Percentiles rank a stretch among this genome's conserved stretches.
Conservation (phyloP, 257 asterid species). For the Prunella vulgaris region DNA sequence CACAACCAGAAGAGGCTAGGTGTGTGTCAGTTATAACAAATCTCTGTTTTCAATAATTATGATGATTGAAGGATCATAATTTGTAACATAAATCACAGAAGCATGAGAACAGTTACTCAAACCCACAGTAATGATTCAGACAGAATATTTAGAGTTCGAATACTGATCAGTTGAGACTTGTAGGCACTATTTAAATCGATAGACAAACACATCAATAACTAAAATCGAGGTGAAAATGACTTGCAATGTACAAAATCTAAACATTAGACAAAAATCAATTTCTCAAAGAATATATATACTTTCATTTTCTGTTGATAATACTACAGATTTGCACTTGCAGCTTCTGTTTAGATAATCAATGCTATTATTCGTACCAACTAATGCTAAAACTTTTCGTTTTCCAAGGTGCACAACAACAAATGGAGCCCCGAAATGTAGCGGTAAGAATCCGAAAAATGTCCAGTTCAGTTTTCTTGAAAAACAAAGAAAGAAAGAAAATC, state of each 20-base stretch:
- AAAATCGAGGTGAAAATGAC: too few relatives aligned
- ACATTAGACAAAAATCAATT: neutral
- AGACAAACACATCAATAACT: neutral
- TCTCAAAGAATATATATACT: neutral
- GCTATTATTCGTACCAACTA: neutral
- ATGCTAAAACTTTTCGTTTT: conserved; percentile 15
- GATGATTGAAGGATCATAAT: neutral
- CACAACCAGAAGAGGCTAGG: conserved; percentile 62
- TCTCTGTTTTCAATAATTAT: neutral
- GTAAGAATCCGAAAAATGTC: conserved; percentile 35
- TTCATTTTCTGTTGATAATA: neutral
- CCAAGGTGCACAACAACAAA: conserved; percentile 40
- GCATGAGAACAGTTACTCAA: neutral
- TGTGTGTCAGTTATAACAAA: conserved; percentile 10
- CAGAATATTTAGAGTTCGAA: neutral
- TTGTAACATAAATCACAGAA: neutral
- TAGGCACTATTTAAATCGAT: neutral
- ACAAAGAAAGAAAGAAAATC: neutral
- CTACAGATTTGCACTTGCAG: neutral
- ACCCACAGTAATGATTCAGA: neutral
- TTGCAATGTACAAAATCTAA: neutral
- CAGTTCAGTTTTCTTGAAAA: neutral
- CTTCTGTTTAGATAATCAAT: neutral
- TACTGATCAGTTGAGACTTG: neutral
- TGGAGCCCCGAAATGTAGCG: conserved; percentile 38